These are phyloP conservation scores for Prosopis cineraria DNA, from an alignment of 306 rosid species.

Conservation along the genomic window DNA sequence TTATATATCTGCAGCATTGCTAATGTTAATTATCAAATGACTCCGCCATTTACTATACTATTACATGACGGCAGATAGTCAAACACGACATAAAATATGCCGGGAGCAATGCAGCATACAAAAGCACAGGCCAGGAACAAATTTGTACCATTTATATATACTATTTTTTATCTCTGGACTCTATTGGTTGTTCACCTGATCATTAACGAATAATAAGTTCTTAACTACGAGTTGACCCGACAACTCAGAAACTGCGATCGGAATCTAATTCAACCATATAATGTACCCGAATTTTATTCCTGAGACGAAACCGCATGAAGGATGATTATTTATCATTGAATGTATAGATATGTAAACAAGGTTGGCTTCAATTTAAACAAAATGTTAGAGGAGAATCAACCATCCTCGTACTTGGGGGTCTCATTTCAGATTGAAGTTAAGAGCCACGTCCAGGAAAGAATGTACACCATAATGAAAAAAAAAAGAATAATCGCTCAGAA, in stretches of 20 bases:
- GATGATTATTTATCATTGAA: not conserved
- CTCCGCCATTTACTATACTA: too few species aligned
- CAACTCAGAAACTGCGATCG: not conserved
- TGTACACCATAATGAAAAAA: conserved; percentile 19
- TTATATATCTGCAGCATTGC: not conserved
- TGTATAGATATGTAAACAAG: not conserved
- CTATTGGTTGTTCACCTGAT: not conserved
- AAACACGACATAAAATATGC: not conserved
- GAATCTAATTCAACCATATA: not conserved
- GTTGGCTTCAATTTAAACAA: conserved; percentile 8
- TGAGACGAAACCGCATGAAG: not conserved
- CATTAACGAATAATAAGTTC: not conserved
- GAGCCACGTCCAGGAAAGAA: conserved; percentile 22
- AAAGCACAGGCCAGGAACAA: not conserved
- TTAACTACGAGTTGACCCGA: not conserved
- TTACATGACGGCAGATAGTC: not conserved
- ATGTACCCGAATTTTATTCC: not conserved
- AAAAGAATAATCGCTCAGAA: conserved; percentile 16
- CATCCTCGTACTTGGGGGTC: conserved; percentile 19
- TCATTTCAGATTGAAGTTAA: conserved; percentile 17
- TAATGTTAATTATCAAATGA: too few species aligned
- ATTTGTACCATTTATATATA: not conserved
- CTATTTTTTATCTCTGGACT: not conserved
- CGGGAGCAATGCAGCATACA: not conserved
- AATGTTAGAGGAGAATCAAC: not conserved